Evolutionary conservation across 2,329 filamentous ascomycete genomes (phyloP).

Genomic region (Ustulina deusta): DNA sequence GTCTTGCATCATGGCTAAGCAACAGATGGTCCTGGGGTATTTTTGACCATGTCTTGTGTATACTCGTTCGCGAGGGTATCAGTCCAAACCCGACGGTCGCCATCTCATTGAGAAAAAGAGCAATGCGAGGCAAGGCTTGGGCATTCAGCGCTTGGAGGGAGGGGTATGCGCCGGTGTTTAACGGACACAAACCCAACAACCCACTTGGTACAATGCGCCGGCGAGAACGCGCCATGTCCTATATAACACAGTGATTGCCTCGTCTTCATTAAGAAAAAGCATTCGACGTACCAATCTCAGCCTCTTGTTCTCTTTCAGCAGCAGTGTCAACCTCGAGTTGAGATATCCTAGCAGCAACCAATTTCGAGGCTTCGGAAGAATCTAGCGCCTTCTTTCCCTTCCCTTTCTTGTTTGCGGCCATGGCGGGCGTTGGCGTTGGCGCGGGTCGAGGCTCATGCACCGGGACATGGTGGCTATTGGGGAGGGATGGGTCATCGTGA

Average conservation of each 20-base stretch:
- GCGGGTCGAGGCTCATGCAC: slow-evolving; percentile 58
- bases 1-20: not conserved
- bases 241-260: slow-evolving; percentile 4
- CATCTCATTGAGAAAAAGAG: not conserved
- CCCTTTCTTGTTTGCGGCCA: slow-evolving; percentile 75
- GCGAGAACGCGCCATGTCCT: not conserved
- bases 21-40: not conserved
- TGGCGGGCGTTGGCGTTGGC: slow-evolving; percentile 58
- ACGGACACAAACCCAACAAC: not conserved
- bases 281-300: slow-evolving; percentile 81
- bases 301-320: slow-evolving; percentile 93
- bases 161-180: slow-evolving; percentile 15
- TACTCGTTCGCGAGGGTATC: not conserved
- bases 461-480: slow-evolving; percentile 56
- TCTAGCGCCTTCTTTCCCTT: slow-evolving; percentile 89
- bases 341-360: slow-evolving; percentile 92
- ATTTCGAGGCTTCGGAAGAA: slow-evolving; percentile 88
- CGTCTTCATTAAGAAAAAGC: slow-evolving; percentile 5
- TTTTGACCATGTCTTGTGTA: not conserved
- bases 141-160: not conserved
- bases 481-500: slow-evolving; percentile 51
- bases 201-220: slow-evolving; percentile 2
- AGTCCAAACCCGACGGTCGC: not conserved
- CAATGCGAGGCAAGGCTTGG: not conserved
- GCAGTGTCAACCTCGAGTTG: slow-evolving; percentile 94